Conservation (phyloP, 2,329 filamentous ascomycete genomes). For the Arthrobotrys sinensis region DNA sequence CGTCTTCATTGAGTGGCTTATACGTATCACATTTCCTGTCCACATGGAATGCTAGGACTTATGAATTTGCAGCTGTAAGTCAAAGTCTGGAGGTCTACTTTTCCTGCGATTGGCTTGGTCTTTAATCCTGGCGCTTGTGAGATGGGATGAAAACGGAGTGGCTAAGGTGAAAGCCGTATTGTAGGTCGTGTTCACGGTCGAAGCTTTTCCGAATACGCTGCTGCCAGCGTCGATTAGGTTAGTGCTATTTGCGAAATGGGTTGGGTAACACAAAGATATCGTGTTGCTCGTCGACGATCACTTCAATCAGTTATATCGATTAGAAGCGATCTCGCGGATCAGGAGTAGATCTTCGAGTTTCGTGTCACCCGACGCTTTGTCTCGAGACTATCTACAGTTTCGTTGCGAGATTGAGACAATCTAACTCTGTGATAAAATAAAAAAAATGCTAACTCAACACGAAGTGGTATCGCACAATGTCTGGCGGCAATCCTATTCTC, state of each 20-base stretch:
- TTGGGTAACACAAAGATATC: neutral
- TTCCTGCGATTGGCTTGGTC: neutral
- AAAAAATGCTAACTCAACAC: conserved; percentile 25
- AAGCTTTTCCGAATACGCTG: conserved; percentile 43
- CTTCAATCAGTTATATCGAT: neutral
- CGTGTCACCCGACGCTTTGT: neutral
- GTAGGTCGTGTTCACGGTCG: conserved; percentile 55
- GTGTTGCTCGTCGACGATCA: neutral
- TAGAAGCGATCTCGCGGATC: too few relatives aligned
- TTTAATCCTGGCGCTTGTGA: conserved; percentile 68
- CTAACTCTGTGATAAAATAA: neutral
- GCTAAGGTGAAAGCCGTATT: conserved; percentile 36
- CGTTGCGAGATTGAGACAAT: neutral
- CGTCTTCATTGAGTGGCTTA: conserved; percentile 64
- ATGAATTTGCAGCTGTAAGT: conserved; percentile 73
- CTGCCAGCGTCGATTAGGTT: conserved; percentile 47
- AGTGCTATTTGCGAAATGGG: conserved; percentile 4
- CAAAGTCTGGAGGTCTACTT: conserved; percentile 55
- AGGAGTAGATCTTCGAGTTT: neutral
- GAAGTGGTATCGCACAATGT: conserved; percentile 65
- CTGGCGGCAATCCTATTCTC: conserved; percentile 69
- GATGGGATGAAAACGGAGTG: conserved; percentile 62
- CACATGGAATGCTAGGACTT: conserved; percentile 74
- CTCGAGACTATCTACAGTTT: neutral
- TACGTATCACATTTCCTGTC: conserved; percentile 74